A percentile compares a stretch with the other conserved stretches of the same genome.
Evolutionary conservation across 2,329 filamentous ascomycete species (phyloP).

Genomic region (Cordyceps javanica): DNA sequence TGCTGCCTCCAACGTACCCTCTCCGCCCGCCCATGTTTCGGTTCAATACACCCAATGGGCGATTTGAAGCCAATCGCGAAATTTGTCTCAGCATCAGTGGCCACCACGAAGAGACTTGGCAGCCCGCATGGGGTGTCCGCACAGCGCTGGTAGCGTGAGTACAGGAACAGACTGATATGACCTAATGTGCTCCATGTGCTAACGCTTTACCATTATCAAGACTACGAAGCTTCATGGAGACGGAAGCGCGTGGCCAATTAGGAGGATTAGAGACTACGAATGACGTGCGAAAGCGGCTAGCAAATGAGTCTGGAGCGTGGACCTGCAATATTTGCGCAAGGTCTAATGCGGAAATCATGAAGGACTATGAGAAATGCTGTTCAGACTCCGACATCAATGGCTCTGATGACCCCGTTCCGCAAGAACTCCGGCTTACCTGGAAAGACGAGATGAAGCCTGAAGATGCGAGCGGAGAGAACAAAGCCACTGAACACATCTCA

Average conservation of each 20-base stretch:
- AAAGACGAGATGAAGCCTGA: constrained; percentile 59
- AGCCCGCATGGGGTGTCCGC: constrained; percentile 93
- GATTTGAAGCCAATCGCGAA: constrained; percentile 94
- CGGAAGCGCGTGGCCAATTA: constrained; percentile 78
- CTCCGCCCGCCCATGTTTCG: constrained; percentile 92
- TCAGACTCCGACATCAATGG: constrained; percentile 25
- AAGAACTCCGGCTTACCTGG: constrained; percentile 61
- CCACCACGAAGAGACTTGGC: constrained; percentile 98
- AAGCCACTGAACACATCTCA: constrained; percentile 34
- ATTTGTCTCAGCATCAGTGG: constrained; percentile 92
- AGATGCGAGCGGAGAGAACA: constrained; percentile 15
- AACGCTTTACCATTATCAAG: constrained; percentile 18
- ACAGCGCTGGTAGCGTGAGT: constrained; percentile 67
- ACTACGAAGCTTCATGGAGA: constrained; percentile 89
- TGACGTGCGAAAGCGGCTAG: constrained; percentile 61
- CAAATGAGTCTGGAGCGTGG: constrained; percentile 59
- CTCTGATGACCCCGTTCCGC: constrained; percentile 44
- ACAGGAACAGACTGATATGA: not conserved
- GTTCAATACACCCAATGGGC: constrained; percentile 83
- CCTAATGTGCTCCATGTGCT: not conserved
- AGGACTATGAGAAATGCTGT: constrained; percentile 56
- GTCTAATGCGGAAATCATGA: constrained; percentile 67
- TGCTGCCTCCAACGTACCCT: constrained; percentile 83
- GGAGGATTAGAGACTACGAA: constrained; percentile 78
- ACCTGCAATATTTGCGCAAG: constrained; percentile 64